phyloP scores from a whole-genome alignment of 352 stramenopile species.

The Globisporangium okanoganense region DNA sequence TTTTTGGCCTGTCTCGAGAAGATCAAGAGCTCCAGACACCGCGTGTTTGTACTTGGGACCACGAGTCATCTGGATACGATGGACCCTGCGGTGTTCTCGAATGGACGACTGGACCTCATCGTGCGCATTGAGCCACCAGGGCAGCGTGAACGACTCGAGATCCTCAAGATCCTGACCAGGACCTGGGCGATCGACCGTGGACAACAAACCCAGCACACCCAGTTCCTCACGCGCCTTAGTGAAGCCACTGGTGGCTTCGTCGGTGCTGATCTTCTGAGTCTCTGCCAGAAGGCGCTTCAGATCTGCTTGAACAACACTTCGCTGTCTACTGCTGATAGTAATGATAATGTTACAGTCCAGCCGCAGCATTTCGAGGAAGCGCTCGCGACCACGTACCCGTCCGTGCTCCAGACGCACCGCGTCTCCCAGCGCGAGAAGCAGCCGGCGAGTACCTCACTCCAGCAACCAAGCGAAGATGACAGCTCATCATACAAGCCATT shows the following conservation, averaged over 20 bases:
- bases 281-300: conserved; percentile 76
- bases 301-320: conserved; percentile 35
- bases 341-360: conserved; percentile 8
- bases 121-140: conserved; percentile 94
- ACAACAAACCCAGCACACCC: conserved; percentile 25
- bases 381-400: conserved; percentile 91
- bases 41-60: conserved; percentile 68
- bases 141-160: conserved; percentile 87
- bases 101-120: conserved; percentile 95
- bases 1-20: conserved; percentile 87
- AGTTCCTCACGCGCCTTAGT: conserved; percentile 89
- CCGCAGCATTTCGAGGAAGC: conserved; percentile 79
- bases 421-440: conserved; percentile 75
- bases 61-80: conserved; percentile 80
- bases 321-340: conserved; percentile 2
- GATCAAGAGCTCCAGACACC: conserved; percentile 30
- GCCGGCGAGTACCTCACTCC: conserved; percentile 25
- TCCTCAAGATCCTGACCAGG: conserved; percentile 88
- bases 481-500: conserved; percentile 22
- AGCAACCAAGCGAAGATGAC: conserved; percentile 13
- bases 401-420: conserved; percentile 94
- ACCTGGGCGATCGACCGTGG: conserved; percentile 53
- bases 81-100: conserved; percentile 92
- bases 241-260: conserved; percentile 96
- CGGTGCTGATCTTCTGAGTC: conserved; percentile 72